A percentile compares a stretch with the other conserved stretches of the same genome.
Conservation (phyloP, 768 basidiomycete genomes). For the Goffeauzyma gilvescens region DNA sequence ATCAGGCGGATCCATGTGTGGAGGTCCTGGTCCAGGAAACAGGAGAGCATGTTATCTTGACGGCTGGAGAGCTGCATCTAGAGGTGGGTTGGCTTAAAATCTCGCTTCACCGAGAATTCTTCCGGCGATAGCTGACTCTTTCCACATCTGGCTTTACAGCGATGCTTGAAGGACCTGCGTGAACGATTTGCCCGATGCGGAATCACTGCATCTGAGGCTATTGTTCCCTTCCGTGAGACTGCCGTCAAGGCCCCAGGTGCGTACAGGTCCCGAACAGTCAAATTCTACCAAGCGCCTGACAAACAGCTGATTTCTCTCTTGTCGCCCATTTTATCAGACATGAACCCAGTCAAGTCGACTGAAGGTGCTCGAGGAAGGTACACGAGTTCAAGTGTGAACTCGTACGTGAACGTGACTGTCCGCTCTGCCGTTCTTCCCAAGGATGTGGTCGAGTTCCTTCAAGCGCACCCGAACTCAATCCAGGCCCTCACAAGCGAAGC, state of each 20-base stretch:
- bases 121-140: background rate
- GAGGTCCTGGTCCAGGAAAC: slow-evolving; percentile 94
- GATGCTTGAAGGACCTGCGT: slow-evolving; percentile 86
- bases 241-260: slow-evolving; percentile 59
- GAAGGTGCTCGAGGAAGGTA: slow-evolving; percentile 60
- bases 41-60: slow-evolving; percentile 89
- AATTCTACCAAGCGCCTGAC: slow-evolving; percentile 2
- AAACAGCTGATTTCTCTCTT: background rate
- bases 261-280: background rate
- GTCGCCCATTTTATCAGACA: slow-evolving; percentile 53
- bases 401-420: slow-evolving; percentile 60
- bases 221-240: slow-evolving; percentile 94
- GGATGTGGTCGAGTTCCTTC: slow-evolving; percentile 54
- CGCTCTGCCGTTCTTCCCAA: slow-evolving; percentile 63
- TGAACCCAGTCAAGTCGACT: slow-evolving; percentile 59
- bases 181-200: slow-evolving; percentile 86
- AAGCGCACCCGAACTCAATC: slow-evolving; percentile 48
- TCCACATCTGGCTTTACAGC: slow-evolving; percentile 36
- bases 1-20: slow-evolving; percentile 89
- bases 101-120: background rate
- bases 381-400: slow-evolving; percentile 46
- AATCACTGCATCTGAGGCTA: slow-evolving; percentile 82
- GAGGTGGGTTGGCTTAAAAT: slow-evolving; percentile 45
- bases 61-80: slow-evolving; percentile 85
- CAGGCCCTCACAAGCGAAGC: no score